Evolutionary conservation across 257 asterid species (phyloP), one percentile per base, ranked within the genome.

Genomic region (Orobanche coerulescens): DNA sequence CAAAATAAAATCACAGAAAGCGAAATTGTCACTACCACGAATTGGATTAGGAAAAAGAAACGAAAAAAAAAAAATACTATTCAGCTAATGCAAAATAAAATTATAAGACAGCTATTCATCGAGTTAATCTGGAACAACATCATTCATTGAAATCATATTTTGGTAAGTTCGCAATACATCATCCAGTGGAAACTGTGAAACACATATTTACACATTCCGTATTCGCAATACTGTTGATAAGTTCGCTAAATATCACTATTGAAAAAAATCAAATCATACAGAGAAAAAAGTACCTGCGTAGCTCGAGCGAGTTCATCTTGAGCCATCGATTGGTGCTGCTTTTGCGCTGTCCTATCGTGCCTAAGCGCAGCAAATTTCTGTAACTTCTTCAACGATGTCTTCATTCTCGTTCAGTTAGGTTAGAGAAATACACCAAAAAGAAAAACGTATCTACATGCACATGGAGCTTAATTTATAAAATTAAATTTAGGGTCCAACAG

Each of bases 261-360:
- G 68, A 64, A n/a, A n/a, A n/a, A n/a, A 58, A 49, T 20, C 58
- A 54, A 43, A 47, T 28, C 28, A 24, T 2, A 51, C 46, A 31
- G 9, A 47, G 13, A 14, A 1, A 11, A 31, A 59, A 24, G 34
- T 26, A 91, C 98, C 96, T 81, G 94, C n/a, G 92, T 70, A 48
- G 98, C 95, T 66, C 81, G 80, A 64, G 78, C 84, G 48, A 85
- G 83, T 63, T 92, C 96, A 67, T 88, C 98, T 11, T 51, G 73
- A 58, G 79, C 62, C 60, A 62, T 49, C 14, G 77, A 59, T 37
- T 79, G 86, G 15, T 75, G 73, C 39, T 55, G 79, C 71, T 76
- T 84, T 13, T 71, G 82, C 55, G 73, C 81, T 81, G 70, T 80
- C 52, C 64, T 76, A 14, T 86, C 96, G 66, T 82, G 82, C 66